phyloP scores from a whole-genome alignment of 495 filamentous ascomycete species.

The Penicillium macrosclerotiorum region DNA sequence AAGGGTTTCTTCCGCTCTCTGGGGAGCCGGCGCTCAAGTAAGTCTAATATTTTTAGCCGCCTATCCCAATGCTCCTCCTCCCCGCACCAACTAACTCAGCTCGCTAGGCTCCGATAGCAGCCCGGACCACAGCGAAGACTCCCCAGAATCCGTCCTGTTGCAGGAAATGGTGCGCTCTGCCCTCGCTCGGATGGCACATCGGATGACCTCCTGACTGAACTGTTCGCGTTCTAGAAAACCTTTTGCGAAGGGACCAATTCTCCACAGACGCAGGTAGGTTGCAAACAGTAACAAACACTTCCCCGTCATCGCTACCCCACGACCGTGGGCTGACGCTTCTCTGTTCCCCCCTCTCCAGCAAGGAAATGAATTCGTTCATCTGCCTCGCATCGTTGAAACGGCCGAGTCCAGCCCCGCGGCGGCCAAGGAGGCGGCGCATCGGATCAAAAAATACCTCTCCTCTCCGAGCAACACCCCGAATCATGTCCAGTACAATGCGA shows the following conservation, averaged over 20 bases:
- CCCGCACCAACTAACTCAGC: slow-evolving; percentile 11
- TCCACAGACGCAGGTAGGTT: slow-evolving; percentile 56
- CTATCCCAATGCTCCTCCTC: slow-evolving; percentile 4
- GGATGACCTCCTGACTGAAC: too few species aligned
- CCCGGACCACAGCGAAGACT: slow-evolving; percentile 33
- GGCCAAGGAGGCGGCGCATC: slow-evolving; percentile 69
- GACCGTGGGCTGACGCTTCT: slow-evolving; percentile 7
- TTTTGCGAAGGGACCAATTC: slow-evolving; percentile 79
- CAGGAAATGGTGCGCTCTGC: slow-evolving; percentile 54
- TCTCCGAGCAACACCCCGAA: slow-evolving; percentile 61
- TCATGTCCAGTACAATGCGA: slow-evolving; percentile 86
- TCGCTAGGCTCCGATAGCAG: slow-evolving; percentile 23
- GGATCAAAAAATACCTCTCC: slow-evolving; percentile 78
- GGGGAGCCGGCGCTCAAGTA: slow-evolving; percentile 26
- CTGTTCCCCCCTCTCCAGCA: slow-evolving; percentile 30
- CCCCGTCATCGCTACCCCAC: too few species aligned
- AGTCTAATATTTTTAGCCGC: neutral
- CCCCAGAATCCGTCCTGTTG: slow-evolving; percentile 46
- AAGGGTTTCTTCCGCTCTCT: slow-evolving; percentile 17
- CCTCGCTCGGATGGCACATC: too few species aligned
- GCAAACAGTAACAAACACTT: slow-evolving; percentile 15
- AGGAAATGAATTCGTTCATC: slow-evolving; percentile 85
- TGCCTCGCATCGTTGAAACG: slow-evolving; percentile 92
- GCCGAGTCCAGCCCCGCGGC: slow-evolving; percentile 89
- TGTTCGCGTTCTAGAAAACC: slow-evolving; percentile 53